These are phyloP conservation scores for Hysterangium stoloniferum DNA, from an alignment of 768 basidiomycete genomes.

Conservation along the genomic window DNA sequence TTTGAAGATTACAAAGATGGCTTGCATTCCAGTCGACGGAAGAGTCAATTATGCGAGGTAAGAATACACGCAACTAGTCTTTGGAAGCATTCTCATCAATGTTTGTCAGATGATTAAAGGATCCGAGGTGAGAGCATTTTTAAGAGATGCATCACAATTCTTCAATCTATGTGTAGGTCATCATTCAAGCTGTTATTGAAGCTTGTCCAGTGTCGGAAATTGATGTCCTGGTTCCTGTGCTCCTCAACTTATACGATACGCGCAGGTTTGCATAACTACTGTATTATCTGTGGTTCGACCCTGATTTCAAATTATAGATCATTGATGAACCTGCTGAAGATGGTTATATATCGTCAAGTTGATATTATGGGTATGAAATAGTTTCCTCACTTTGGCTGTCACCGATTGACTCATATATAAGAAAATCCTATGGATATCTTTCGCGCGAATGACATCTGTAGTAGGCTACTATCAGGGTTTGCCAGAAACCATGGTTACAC, in stretches of 20 bases:
- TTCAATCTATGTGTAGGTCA: constrained; percentile 38
- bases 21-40: constrained; percentile 38
- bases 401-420: constrained; percentile 24
- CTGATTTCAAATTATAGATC: not conserved
- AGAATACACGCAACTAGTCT: constrained; percentile 14
- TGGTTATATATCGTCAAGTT: constrained; percentile 82
- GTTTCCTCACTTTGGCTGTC: not conserved
- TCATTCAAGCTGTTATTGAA: constrained; percentile 79
- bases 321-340: constrained; percentile 67
- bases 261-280: constrained; percentile 35
- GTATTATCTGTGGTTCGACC: not conserved
- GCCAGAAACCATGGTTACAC: constrained; percentile 87
- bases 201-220: constrained; percentile 72
- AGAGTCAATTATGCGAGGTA: constrained; percentile 50
- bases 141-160: not conserved
- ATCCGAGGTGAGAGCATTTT: constrained; percentile 43
- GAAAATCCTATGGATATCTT: constrained; percentile 79
- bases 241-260: constrained; percentile 82
- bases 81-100: constrained; percentile 9
- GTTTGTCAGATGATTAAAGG: constrained; percentile 59
- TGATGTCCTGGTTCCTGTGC: constrained; percentile 65
- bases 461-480: constrained; percentile 80
- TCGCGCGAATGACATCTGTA: constrained; percentile 80
- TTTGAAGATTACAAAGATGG: constrained; percentile 57
- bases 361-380: constrained; percentile 52